These are phyloP conservation scores for Ogataea minuta DNA, from an alignment of 805 yeast species.

Conservation along the genomic window DNA sequence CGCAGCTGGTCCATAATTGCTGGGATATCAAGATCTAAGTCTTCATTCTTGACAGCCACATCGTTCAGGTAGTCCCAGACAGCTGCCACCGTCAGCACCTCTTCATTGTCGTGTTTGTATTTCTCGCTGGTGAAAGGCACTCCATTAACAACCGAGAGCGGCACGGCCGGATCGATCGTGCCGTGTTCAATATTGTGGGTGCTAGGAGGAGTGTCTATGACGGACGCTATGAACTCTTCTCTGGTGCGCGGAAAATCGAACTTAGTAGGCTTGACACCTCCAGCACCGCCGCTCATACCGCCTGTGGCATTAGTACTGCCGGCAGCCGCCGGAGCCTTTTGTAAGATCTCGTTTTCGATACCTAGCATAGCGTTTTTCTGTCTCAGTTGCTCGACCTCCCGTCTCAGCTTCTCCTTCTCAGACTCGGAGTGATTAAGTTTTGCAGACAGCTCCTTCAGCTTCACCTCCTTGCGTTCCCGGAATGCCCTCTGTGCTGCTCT, in stretches of 20 bases:
- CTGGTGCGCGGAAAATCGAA: constrained; percentile 29
- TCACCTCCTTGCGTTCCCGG: constrained; percentile 75
- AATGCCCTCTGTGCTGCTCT: constrained; percentile 88
- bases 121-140: constrained; percentile 6
- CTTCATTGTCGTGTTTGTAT: constrained; percentile 34
- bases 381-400: constrained; percentile 42
- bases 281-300: constrained; percentile 7
- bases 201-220: constrained; percentile 19
- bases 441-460: constrained; percentile 61
- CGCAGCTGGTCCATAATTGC: constrained; percentile 55
- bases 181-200: neutral
- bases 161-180: constrained; percentile 1
- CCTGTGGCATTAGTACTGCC: too few relatives aligned
- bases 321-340: constrained; percentile 24
- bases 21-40: constrained; percentile 51
- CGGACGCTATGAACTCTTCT: constrained; percentile 25
- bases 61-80: constrained; percentile 76
- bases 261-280: constrained; percentile 1
- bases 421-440: constrained; percentile 56
- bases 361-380: constrained; percentile 54
- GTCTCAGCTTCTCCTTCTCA: constrained; percentile 40
- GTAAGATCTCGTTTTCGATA: constrained; percentile 60
- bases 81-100: constrained; percentile 68
- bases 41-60: constrained; percentile 47
- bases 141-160: constrained; percentile 11